Evolutionary conservation across 129 eudicot species (phyloP), one percentile per base, ranked within the genome.

Genomic region (Flaveria brownii): DNA sequence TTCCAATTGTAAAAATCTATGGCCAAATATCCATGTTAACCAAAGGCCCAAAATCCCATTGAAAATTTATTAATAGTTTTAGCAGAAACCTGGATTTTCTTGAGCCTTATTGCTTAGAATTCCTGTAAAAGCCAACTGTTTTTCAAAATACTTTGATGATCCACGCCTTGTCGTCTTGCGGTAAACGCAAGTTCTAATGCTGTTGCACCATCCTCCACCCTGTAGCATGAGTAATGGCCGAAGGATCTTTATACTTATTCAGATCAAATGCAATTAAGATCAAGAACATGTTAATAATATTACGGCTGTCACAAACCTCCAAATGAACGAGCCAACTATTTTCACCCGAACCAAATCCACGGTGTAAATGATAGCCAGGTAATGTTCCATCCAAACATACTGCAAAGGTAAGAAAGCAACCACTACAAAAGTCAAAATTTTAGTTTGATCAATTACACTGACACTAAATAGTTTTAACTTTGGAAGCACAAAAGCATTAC

Each of bases 331-430:
- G 89, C 99, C 99, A 95, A 85, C 99, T 91, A 80, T 91, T 95
- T 30, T 89, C 92, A 69, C 99, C 97, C 33, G 96, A 75, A 72
- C 99, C 99, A 55, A 42, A 89, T 71, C 99, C 99, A 15, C 86
- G 97, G 72, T 86, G 86, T 62, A 91, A 75, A 87, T 95, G 97
- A 81, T 91, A 95, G 43, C 90, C 99, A 23, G 99, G 99, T 59
- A 95, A 56, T 18, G 94, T 86, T 80, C 99, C 99, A 80, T 95
- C 99, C 90, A 95, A 83, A 81, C 99, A 95, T 46, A 91, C 99
- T 95, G 89, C 65, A 84, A 18, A 79, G 78, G 23, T 33, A 42
- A 41, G 22, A 25, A 42, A 41, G n/a, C 28, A 75, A 17, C 22
- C 22, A 22, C 42, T 43, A 74, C 41, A 13, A 77, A 54, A 76